A percentile compares a stretch with the other conserved stretches of the same genome.
Conservation (phyloP, 768 basidiomycete species). For the Gyrodon lividus region DNA sequence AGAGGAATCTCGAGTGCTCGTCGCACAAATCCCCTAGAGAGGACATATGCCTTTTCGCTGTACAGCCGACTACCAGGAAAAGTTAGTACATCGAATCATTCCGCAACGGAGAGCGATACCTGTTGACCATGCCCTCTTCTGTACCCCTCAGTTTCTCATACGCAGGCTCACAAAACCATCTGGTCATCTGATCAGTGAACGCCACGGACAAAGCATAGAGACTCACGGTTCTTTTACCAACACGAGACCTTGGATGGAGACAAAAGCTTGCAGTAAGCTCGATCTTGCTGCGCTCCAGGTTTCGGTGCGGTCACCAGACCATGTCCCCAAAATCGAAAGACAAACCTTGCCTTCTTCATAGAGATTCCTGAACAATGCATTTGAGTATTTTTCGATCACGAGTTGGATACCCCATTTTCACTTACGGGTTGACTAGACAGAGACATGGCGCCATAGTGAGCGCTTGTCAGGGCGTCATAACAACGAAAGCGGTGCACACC, state of each 20-base stretch:
- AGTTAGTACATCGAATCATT: not conserved
- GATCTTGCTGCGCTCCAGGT: slow-evolving; percentile 84
- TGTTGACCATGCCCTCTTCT: slow-evolving; percentile 85
- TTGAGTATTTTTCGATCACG: not conserved
- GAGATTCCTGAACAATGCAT: slow-evolving; percentile 56
- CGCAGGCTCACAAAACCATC: slow-evolving; percentile 91
- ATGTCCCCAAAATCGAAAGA: slow-evolving; percentile 86
- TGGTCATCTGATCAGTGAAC: slow-evolving; percentile 28
- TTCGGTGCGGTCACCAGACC: slow-evolving; percentile 87
- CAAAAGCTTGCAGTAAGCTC: slow-evolving; percentile 86
- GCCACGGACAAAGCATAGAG: not conserved
- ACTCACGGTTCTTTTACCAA: slow-evolving; percentile 90
- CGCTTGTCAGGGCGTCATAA: not conserved
- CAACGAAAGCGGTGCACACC: slow-evolving; percentile 14
- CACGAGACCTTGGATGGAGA: slow-evolving; percentile 92
- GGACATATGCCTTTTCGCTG: slow-evolving; percentile 89
- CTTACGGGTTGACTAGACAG: slow-evolving; percentile 69
- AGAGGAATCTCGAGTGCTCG: slow-evolving; percentile 82
- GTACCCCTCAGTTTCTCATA: slow-evolving; percentile 92
- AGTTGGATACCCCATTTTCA: slow-evolving; percentile 6
- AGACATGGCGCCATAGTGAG: not conserved
- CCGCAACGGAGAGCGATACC: slow-evolving; percentile 39
- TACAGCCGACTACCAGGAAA: slow-evolving; percentile 70
- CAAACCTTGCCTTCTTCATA: slow-evolving; percentile 97
- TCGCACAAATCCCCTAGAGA: slow-evolving; percentile 88